A percentile compares a stretch with the other conserved stretches of the same genome.
Evolutionary conservation across 768 basidiomycete genomes (phyloP).

Genomic region (Boletus tylopilopsis): DNA sequence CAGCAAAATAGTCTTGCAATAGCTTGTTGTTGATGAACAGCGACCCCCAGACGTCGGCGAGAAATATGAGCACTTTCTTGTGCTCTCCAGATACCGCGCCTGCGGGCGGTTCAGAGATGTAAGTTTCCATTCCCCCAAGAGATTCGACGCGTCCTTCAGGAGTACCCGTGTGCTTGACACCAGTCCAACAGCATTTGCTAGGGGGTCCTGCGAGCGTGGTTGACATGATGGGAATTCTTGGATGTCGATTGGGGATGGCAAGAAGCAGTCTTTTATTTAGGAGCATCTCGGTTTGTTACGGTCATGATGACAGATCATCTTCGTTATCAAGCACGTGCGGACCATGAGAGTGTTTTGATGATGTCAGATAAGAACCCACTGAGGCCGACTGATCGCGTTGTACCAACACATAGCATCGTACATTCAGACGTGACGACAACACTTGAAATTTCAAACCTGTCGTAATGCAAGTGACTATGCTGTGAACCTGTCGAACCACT

Average conservation of each 20-base stretch:
- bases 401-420: conserved; percentile 7
- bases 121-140: conserved; percentile 50
- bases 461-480: conserved; percentile 6
- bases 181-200: conserved; percentile 46
- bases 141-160: conserved; percentile 40
- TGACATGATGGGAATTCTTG: conserved; percentile 4
- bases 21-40: conserved; percentile 53
- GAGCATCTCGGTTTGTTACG: too few relatives aligned
- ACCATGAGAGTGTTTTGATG: too few relatives aligned
- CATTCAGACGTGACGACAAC: conserved; percentile 1
- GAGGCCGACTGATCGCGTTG: background rate
- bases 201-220: conserved; percentile 39
- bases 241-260: background rate
- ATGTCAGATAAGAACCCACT: background rate
- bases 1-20: conserved; percentile 59
- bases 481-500: conserved; percentile 50
- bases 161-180: conserved; percentile 48
- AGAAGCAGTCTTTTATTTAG: background rate
- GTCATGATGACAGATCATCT: background rate
- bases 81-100: conserved; percentile 17
- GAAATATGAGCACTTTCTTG: conserved; percentile 49
- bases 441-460: background rate
- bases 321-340: background rate
- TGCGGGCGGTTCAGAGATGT: conserved; percentile 46
- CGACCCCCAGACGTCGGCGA: conserved; percentile 54